Base-by-base conservation (phyloP, 345 rosid species). In the Sisymbrium altissimum region DNA sequence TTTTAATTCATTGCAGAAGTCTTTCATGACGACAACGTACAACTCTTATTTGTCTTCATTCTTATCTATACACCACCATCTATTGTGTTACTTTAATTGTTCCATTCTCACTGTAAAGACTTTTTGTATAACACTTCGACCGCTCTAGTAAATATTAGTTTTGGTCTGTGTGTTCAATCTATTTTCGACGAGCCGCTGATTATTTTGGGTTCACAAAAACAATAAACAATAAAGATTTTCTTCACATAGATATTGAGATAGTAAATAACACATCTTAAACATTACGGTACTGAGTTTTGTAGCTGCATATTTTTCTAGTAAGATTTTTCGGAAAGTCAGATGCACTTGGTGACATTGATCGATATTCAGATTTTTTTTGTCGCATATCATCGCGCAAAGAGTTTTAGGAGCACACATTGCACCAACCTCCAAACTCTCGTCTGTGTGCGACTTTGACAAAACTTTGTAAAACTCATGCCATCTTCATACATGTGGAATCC, bases 1-100 rank as follows among this genome's bases (percentile, higher is more conserved):
- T 77, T 77, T 77, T 71, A 64, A 64, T 77, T 77, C 72, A 48
- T 77, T 77, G 67, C 79, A 76, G 11, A 27, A 70, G 36, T 64
- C 67, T 70, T 70, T 70, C 67, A 70, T 71, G 54, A 77, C 53
- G 66, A 70, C 76, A 70, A 57, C 48, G n/a, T 21, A 14, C 72
- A 57, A 64, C 75, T 77, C 65, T 57, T 58, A 40, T 64, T 70
- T 70, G 54, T 46, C 53, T 48, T 38, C 38, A 7, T 64, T 70
- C 46, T 64, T 57, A 64, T 46, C 59, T 49, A 49, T n/a, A 46
- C 53, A 46, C 53, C 49, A 44, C 25, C 40, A 58, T 48, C 73
- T 74, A 14, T 14, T 9, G 3, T 46, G 9, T 70, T 62, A 17
- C 13, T 33, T 49, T n/a, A 43, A 70, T 62, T 68, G 33, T 75